Percentiles rank a stretch among this genome's conserved stretches.
These are phyloP conservation scores for Salix arbutifolia DNA, from an alignment of 345 rosid genomes.

Conservation along the genomic window DNA sequence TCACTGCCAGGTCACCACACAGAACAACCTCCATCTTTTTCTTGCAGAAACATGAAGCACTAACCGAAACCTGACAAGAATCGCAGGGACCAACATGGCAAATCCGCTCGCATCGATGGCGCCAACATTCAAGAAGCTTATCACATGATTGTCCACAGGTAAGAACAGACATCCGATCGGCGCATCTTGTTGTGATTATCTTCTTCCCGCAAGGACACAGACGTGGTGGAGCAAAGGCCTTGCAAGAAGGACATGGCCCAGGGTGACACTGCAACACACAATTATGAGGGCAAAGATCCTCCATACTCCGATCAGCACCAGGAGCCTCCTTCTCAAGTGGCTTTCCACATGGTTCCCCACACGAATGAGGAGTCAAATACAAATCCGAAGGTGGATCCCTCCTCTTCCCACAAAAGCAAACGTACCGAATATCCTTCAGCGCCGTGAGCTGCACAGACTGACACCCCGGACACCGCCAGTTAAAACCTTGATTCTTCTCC, in stretches of 20 bases:
- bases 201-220: slow-evolving; percentile 88
- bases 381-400: slow-evolving; percentile 82
- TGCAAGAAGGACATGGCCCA: slow-evolving; percentile 98
- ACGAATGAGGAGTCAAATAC: slow-evolving; percentile 93
- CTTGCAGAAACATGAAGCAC: slow-evolving; percentile 83
- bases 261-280: slow-evolving; percentile 99
- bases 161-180: slow-evolving; percentile 64
- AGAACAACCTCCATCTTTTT: slow-evolving; percentile 61
- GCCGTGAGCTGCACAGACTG: slow-evolving; percentile 79
- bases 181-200: slow-evolving; percentile 73
- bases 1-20: slow-evolving; percentile 78
- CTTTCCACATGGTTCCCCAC: slow-evolving; percentile 98
- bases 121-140: slow-evolving; percentile 69
- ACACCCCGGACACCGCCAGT: slow-evolving; percentile 99
- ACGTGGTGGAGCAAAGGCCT: slow-evolving; percentile 82
- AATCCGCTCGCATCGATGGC: slow-evolving; percentile 61
- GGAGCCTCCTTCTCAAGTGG: slow-evolving; percentile 57
- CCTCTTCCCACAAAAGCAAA: slow-evolving; percentile 85
- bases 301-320: slow-evolving; percentile 34
- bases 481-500: slow-evolving; percentile 78
- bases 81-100: slow-evolving; percentile 88
- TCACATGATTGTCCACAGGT: slow-evolving; percentile 74
- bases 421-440: slow-evolving; percentile 66
- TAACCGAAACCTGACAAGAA: slow-evolving; percentile 61
- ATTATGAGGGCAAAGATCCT: slow-evolving; percentile 75